These are phyloP conservation scores for Tricholomella constricta DNA, from an alignment of 768 basidiomycete genomes.

Conservation along the genomic window DNA sequence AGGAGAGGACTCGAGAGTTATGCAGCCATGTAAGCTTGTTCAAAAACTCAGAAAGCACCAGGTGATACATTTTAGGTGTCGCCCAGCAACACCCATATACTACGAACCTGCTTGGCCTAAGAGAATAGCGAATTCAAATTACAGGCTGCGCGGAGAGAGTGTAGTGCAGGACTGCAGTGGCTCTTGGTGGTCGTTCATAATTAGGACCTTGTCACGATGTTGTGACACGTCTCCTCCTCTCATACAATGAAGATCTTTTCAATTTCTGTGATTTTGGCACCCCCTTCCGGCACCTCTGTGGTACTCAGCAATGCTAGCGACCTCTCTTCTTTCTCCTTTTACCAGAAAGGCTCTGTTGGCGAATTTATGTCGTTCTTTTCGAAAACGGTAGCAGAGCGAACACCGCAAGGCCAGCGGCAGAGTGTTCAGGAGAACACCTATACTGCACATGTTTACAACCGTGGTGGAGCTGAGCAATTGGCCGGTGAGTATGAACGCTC, in stretches of 20 bases:
- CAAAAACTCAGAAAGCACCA: no score
- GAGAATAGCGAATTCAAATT: no score
- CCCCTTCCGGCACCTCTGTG: slow-evolving; percentile 62
- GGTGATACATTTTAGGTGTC: no score
- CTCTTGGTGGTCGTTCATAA: not conserved
- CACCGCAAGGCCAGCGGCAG: slow-evolving; percentile 85
- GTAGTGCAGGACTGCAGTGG: no score
- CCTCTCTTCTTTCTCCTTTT: slow-evolving; percentile 91
- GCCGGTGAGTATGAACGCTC: slow-evolving; percentile 57
- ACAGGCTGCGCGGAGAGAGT: no score
- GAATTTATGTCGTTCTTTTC: slow-evolving; percentile 96
- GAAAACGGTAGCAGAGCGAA: slow-evolving; percentile 90
- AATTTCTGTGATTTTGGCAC: slow-evolving; percentile 71
- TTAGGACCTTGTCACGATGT: slow-evolving; percentile 5
- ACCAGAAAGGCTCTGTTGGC: slow-evolving; percentile 81
- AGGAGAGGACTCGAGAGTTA: no score
- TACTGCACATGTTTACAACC: slow-evolving; percentile 91
- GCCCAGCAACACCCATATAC: no score
- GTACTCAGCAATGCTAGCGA: slow-evolving; percentile 73
- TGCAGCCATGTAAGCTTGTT: no score
- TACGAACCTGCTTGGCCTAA: no score
- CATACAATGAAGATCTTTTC: slow-evolving; percentile 82
- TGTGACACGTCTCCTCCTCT: slow-evolving; percentile 23
- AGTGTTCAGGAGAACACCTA: slow-evolving; percentile 94
- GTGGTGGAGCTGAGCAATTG: slow-evolving; percentile 82